Percentiles rank a stretch among this genome's conserved stretches.
These are phyloP conservation scores for Trichophyton mentagrophytes DNA, from an alignment of 2,329 filamentous ascomycete genomes.

Conservation along the genomic window DNA sequence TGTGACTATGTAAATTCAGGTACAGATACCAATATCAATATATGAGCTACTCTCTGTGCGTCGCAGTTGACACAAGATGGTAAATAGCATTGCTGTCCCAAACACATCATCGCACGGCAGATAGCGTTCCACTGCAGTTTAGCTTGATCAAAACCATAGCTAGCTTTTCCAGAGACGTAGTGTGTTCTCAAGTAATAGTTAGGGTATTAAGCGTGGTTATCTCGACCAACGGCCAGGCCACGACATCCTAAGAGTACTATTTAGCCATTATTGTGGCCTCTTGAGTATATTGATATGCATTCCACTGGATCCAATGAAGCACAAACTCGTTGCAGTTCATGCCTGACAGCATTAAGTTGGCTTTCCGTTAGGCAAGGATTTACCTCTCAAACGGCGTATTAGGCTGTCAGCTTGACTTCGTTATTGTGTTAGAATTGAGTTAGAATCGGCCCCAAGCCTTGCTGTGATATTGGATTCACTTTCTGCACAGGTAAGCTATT, in stretches of 20 bases:
- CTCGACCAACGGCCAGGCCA: neutral
- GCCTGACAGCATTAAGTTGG: neutral
- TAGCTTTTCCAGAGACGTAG: neutral
- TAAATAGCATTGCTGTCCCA: neutral
- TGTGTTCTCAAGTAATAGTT: neutral
- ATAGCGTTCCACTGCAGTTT: neutral
- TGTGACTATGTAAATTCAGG: neutral
- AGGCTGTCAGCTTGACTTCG: too few species aligned
- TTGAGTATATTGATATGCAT: neutral
- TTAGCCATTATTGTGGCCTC: neutral
- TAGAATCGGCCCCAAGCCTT: too few species aligned
- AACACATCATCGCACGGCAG: neutral
- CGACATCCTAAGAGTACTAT: neutral
- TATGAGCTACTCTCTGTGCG: neutral
- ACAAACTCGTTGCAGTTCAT: neutral
- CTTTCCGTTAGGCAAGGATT: neutral
- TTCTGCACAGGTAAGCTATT: neutral
- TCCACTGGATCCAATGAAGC: neutral
- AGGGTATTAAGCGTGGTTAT: neutral
- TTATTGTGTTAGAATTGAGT: too few species aligned
- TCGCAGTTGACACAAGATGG: neutral
- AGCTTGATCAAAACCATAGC: neutral
- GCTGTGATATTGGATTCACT: too few species aligned
- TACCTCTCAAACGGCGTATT: too few species aligned
- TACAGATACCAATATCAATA: neutral